Base-by-base conservation (phyloP, 2,329 filamentous ascomycete species). In the Mollisiaceae sp. region DNA sequence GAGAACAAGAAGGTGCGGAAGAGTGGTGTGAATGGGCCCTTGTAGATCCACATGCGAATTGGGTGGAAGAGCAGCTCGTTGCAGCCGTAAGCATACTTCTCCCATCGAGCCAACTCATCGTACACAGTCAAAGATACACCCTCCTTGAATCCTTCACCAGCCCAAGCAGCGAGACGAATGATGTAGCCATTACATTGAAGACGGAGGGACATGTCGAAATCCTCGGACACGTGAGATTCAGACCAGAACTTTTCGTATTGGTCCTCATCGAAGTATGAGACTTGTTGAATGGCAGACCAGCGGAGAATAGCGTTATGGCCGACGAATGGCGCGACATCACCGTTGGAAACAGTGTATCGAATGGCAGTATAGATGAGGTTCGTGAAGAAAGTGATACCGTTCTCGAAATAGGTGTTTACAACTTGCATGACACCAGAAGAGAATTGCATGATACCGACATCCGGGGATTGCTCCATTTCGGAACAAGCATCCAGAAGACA, bases 31-130 rank as follows among this genome's bases (percentile, higher is more conserved):
- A 94, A 91, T 35, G 92, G 92, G 0, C 92, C 92, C 18, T 83
- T 86, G 75, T 83, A 88, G 54, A 87, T 77, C 92, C 92, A 94
- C 71, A 87, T 88, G 66, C 86, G 85, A 66, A 94, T 81, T 2
- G 91, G 92, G 75, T 94, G 85, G 81, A 95, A 94, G 64, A 94
- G 83, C 64, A 94, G 82, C 79, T 94, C 91, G 76, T 91, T 92
- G 79, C 92, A 94, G 43, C 91, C 91, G 73, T 93, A 94, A 2
- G 91, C 92, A 75, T 93, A 93, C 78, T 94, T 94, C 75, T 94
- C 91, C 91, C 92, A 94, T 64, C 91, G 89, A 1, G 91, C 89
- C 66, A 94, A 82, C 77, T 94, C 92, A 77, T 94, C 91, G 75
- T 94, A 93, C 11, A 94, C 91, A 0, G 91, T 94, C 64, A 94